Evolutionary conservation across 164 flowering plant genomes (phyloP).

Genomic region (Akebia trifoliata): DNA sequence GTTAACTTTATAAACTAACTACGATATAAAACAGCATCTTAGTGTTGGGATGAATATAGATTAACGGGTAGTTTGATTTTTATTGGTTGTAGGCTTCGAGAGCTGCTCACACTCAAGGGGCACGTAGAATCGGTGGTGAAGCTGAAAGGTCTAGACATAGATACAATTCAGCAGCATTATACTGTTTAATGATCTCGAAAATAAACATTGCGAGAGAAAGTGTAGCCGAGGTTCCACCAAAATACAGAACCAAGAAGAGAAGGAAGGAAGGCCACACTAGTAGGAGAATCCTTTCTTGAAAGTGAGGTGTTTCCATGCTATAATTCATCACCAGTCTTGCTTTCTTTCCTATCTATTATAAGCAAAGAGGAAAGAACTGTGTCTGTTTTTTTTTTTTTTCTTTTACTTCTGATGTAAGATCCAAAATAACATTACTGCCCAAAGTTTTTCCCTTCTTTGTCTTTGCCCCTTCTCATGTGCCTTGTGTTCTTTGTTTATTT

Average conservation of each 20-base stretch:
- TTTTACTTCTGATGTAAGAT: slow-evolving; percentile 18
- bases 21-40: too few relatives aligned
- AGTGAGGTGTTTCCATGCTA: slow-evolving; percentile 13
- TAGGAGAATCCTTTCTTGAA: slow-evolving; percentile 12
- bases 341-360: slow-evolving; percentile 16
- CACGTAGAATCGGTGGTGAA: slow-evolving; percentile 78
- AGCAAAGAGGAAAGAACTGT: slow-evolving; percentile 3
- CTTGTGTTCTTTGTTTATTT: slow-evolving; percentile 1
- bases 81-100: slow-evolving; percentile 45
- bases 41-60: too few relatives aligned
- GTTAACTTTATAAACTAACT: too few relatives aligned
- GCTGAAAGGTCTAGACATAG: slow-evolving; percentile 70
- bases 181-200: slow-evolving; percentile 36
- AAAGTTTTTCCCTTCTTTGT: not conserved
- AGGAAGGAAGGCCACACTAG: slow-evolving; percentile 4
- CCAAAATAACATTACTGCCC: slow-evolving; percentile 10
- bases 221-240: not conserved
- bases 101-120: slow-evolving; percentile 70
- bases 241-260: not conserved
- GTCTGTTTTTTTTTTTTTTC: slow-evolving; percentile 4
- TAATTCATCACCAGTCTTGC: slow-evolving; percentile 8
- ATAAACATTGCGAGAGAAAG: not conserved
- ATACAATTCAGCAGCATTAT: slow-evolving; percentile 69
- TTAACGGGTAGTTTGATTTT: not conserved
- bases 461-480: not conserved